Evolutionary conservation across 257 asterid genomes (phyloP).

Genomic region (Solanum clarkiae): DNA sequence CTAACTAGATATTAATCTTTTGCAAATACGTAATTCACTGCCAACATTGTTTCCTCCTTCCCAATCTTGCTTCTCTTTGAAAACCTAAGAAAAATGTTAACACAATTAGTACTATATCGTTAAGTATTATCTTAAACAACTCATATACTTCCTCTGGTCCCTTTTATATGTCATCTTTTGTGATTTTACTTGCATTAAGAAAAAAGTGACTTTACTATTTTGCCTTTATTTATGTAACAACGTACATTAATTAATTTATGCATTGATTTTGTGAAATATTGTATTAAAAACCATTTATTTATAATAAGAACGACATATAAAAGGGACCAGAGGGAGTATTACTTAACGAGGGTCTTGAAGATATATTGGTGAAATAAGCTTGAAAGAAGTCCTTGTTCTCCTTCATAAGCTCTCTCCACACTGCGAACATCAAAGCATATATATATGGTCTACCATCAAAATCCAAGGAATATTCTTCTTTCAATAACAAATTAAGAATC

Average conservation of each 20-base stretch:
- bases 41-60: slow-evolving; percentile 20
- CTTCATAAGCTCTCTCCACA: slow-evolving; percentile 47
- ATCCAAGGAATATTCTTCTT: neutral
- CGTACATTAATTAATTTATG: too few species aligned
- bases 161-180: too few species aligned
- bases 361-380: slow-evolving; percentile 35
- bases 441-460: neutral
- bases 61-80: slow-evolving; percentile 16
- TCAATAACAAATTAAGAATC: neutral
- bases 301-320: too few species aligned
- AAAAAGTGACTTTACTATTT: too few species aligned
- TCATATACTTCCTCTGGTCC: too few species aligned
- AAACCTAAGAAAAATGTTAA: neutral
- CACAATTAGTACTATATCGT: neutral
- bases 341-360: slow-evolving; percentile 23
- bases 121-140: neutral
- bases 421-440: slow-evolving; percentile 14
- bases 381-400: slow-evolving; percentile 61
- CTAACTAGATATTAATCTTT: neutral
- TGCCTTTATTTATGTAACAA: too few species aligned
- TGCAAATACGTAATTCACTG: neutral
- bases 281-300: too few species aligned
- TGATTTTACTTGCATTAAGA: too few species aligned
- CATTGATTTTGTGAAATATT: too few species aligned
- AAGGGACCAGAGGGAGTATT: neutral